Percentiles rank a stretch among this genome's conserved stretches.
These are phyloP conservation scores for Hymenoscyphus albidus DNA, from an alignment of 2,329 filamentous ascomycete species.

Conservation along the genomic window DNA sequence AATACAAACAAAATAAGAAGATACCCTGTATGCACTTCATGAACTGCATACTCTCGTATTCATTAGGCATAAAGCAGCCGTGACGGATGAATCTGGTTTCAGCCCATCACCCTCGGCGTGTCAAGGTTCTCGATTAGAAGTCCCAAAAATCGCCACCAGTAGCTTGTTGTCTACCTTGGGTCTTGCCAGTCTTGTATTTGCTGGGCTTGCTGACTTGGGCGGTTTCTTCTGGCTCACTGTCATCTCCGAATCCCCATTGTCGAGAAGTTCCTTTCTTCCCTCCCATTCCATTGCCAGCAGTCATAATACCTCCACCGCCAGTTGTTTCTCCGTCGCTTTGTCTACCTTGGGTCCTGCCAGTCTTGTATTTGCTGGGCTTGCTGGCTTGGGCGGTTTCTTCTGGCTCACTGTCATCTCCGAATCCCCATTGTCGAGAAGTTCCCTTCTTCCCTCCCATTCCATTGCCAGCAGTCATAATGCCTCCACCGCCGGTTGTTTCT, in stretches of 20 bases:
- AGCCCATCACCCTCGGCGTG: neutral
- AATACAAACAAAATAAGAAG: neutral
- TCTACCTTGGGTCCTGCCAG: constrained; percentile 29
- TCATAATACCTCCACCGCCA: constrained; percentile 23
- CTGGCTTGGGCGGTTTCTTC: constrained; percentile 33
- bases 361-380: constrained; percentile 26
- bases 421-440: constrained; percentile 47
- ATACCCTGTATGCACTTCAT: constrained; percentile 5
- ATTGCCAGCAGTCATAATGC: constrained; percentile 29
- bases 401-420: constrained; percentile 44
- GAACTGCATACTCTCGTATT: constrained; percentile 5
- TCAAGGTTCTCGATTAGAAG: constrained; percentile 28
- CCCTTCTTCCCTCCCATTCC: constrained; percentile 32
- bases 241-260: constrained; percentile 55
- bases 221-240: constrained; percentile 44
- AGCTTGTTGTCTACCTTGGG: constrained; percentile 25
- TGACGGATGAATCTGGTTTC: neutral
- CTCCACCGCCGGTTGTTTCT: constrained; percentile 3
- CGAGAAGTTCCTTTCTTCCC: constrained; percentile 30
- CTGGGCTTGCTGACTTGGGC: constrained; percentile 25
- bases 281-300: constrained; percentile 30
- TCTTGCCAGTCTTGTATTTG: constrained; percentile 30
- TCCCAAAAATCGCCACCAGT: constrained; percentile 38
- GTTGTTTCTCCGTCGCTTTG: neutral
- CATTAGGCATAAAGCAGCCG: constrained; percentile 8